Evolutionary conservation across 345 rosid genomes (phyloP).

Genomic region (Salix viminalis): DNA sequence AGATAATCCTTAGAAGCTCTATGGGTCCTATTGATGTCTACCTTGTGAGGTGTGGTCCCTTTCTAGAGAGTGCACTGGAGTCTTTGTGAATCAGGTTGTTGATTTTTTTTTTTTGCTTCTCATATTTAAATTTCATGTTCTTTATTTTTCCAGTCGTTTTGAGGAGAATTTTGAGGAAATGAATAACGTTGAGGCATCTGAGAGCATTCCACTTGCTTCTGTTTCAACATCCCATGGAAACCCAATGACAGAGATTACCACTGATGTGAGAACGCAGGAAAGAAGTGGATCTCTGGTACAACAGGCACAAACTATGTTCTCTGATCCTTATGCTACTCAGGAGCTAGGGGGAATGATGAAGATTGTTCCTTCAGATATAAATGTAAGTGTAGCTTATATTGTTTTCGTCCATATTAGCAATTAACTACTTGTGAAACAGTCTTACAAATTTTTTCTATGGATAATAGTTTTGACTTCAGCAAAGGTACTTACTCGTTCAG

Average conservation of each 20-base stretch:
- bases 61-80: not conserved
- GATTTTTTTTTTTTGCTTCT: not conserved
- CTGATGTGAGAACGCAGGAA: constrained; percentile 33
- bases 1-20: constrained; percentile 88
- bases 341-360: constrained; percentile 89
- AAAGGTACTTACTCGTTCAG: not conserved
- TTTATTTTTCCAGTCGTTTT: constrained; percentile 56
- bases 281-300: constrained; percentile 41
- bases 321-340: constrained; percentile 59
- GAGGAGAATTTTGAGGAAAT: constrained; percentile 84
- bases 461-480: not conserved
- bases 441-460: not conserved
- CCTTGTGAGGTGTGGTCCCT: constrained; percentile 63
- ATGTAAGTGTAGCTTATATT: constrained; percentile 47
- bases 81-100: not conserved
- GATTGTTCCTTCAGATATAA: constrained; percentile 73
- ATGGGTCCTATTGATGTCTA: constrained; percentile 98
- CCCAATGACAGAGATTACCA: constrained; percentile 35
- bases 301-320: constrained; percentile 36
- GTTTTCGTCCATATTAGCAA: not conserved
- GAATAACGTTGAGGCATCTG: constrained; percentile 50
- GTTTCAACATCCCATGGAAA: constrained; percentile 59
- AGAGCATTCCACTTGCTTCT: constrained; percentile 49
- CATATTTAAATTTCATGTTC: not conserved
- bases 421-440: not conserved